Percentiles rank a stretch among this genome's conserved stretches.
Evolutionary conservation across 1,284 basidiomycete genomes (phyloP).

Genomic region (Neonothopanus nambi): DNA sequence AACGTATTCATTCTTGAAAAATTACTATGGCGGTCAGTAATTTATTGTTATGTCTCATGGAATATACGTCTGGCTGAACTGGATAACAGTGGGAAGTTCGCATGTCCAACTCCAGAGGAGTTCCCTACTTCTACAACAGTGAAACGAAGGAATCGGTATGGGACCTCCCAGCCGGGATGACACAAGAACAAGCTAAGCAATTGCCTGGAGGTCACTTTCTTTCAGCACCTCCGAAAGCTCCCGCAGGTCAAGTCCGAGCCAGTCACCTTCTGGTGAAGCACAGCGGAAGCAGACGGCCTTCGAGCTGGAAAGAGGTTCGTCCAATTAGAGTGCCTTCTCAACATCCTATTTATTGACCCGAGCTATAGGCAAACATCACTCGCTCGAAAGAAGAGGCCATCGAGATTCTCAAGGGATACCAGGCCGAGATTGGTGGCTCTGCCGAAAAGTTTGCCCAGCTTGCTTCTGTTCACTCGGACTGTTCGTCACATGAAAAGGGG

Average conservation of each 20-base stretch:
- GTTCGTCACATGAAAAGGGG: constrained; percentile 76
- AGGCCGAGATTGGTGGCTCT: constrained; percentile 59
- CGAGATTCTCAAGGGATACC: constrained; percentile 67
- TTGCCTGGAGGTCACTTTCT: constrained; percentile 75
- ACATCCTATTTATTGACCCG: neutral
- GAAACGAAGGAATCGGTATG: constrained; percentile 76
- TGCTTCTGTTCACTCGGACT: constrained; percentile 80
- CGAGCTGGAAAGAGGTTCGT: constrained; percentile 90
- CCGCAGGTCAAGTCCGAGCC: constrained; percentile 74
- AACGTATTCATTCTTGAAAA: too few species aligned
- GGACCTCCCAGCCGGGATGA: constrained; percentile 75
- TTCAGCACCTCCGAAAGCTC: constrained; percentile 29
- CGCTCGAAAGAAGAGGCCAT: constrained; percentile 91
- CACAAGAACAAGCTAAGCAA: constrained; percentile 56
- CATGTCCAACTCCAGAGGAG: constrained; percentile 75
- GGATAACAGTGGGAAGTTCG: constrained; percentile 73
- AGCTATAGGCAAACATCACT: constrained; percentile 73
- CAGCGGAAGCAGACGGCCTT: constrained; percentile 80
- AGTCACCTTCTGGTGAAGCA: constrained; percentile 97
- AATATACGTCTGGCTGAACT: neutral
- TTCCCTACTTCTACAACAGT: constrained; percentile 91
- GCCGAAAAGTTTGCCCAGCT: constrained; percentile 74
- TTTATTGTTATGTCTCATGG: too few species aligned
- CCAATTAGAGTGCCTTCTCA: neutral
- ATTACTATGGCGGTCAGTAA: too few species aligned